Percentiles rank a stretch among this genome's conserved stretches.
phyloP scores from a whole-genome alignment of 2,329 filamentous ascomycete species.

The Cadophora sp. region DNA sequence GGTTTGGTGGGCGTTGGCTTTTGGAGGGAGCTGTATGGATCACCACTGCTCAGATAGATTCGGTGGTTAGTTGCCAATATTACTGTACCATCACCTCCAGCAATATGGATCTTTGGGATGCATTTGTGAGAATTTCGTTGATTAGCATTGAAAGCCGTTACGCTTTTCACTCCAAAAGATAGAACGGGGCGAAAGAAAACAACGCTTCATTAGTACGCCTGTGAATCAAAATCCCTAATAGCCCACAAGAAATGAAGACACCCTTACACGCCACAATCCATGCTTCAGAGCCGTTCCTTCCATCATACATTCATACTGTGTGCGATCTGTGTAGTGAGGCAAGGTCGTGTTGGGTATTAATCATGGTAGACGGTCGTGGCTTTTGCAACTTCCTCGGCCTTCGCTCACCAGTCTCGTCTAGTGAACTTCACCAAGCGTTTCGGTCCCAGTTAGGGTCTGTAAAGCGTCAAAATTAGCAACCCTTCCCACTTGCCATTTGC shows the following conservation, averaged over 20 bases:
- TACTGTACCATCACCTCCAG: conserved; percentile 18
- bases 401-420: conserved; percentile 37
- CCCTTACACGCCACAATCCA: conserved; percentile 14
- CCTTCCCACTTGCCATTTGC: not conserved
- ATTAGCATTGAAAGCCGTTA: conserved; percentile 23
- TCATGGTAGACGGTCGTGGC: conserved; percentile 43
- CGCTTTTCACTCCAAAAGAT: conserved; percentile 23
- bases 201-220: conserved; percentile 34
- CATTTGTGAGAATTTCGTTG: conserved; percentile 17
- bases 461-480: conserved; percentile 29
- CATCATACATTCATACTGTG: conserved; percentile 37
- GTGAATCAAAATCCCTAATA: conserved; percentile 21
- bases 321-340: conserved; percentile 36
- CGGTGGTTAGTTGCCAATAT: conserved; percentile 12
- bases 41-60: conserved; percentile 22
- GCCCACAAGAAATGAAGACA: conserved; percentile 30
- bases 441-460: conserved; percentile 88
- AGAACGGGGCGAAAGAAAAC: conserved; percentile 22
- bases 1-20: conserved; percentile 19
- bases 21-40: conserved; percentile 9
- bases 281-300: conserved; percentile 6
- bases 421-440: conserved; percentile 75
- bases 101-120: conserved; percentile 6
- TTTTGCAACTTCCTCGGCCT: conserved; percentile 54
- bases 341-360: conserved; percentile 37